Evolutionary conservation across 208 protist genomes (phyloP).

Genomic region (Trypanosoma rangeli): DNA sequence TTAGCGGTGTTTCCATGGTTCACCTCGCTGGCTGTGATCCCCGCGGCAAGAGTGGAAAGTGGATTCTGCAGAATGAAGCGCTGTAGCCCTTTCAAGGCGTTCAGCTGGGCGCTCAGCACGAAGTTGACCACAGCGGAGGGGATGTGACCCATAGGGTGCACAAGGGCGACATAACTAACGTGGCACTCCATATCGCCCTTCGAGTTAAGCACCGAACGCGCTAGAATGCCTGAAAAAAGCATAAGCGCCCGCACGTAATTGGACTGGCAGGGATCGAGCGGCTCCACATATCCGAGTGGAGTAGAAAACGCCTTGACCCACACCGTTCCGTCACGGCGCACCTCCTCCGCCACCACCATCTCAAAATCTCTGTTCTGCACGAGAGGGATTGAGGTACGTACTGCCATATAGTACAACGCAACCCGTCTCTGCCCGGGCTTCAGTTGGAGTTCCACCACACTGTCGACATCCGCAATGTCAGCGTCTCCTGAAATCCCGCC

Average conservation of each 20-base stretch:
- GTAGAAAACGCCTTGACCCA: constrained; percentile 76
- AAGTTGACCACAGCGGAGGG: constrained; percentile 66
- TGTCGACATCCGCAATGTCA: constrained; percentile 3
- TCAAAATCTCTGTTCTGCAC: constrained; percentile 80
- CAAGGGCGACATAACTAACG: constrained; percentile 68
- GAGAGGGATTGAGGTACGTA: constrained; percentile 55
- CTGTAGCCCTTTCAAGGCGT: constrained; percentile 46
- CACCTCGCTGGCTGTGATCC: background rate
- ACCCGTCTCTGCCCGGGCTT: constrained; percentile 61
- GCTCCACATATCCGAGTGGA: constrained; percentile 50
- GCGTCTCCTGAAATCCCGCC: background rate
- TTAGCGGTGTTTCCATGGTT: background rate
- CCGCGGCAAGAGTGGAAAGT: constrained; percentile 19
- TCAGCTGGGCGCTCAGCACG: constrained; percentile 59
- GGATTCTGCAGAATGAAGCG: constrained; percentile 45
- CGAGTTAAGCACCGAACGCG: constrained; percentile 31
- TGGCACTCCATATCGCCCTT: constrained; percentile 35
- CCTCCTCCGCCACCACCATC: constrained; percentile 65
- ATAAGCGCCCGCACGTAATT: constrained; percentile 70
- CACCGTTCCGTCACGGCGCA: constrained; percentile 48
- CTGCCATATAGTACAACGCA: constrained; percentile 69
- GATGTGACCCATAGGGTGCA: constrained; percentile 78
- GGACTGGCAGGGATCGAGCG: constrained; percentile 52
- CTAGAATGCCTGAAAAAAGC: constrained; percentile 64
- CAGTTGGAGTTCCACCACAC: background rate